A percentile compares a stretch with the other conserved stretches of the same genome.
phyloP scores from a whole-genome alignment of 2,329 filamentous ascomycete genomes.

The Pseudogymnoascus sp. region DNA sequence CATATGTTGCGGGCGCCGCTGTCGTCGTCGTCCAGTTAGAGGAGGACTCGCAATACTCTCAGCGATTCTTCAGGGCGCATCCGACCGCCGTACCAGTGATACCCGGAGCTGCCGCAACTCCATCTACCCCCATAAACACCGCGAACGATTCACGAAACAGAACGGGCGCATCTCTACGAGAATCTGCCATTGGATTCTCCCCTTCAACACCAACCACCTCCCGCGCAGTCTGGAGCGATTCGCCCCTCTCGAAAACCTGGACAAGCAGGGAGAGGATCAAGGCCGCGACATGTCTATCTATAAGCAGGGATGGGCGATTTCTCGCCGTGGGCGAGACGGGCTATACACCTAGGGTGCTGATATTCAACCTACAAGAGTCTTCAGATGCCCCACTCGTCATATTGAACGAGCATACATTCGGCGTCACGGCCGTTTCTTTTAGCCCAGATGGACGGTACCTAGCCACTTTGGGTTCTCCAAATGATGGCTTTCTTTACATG shows the following conservation, averaged over 20 bases:
- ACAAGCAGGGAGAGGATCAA: conserved; percentile 89
- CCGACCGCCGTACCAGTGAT: conserved; percentile 62
- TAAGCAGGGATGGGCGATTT: conserved; percentile 80
- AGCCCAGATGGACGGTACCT: conserved; percentile 79
- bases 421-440: conserved; percentile 82
- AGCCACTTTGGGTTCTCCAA: conserved; percentile 78
- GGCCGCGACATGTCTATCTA: conserved; percentile 79
- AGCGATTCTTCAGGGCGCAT: conserved; percentile 85
- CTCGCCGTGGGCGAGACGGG: conserved; percentile 92
- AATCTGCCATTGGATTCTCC: conserved; percentile 32
- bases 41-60: conserved; percentile 52
- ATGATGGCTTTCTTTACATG: conserved; percentile 89
- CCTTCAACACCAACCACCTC: conserved; percentile 27
- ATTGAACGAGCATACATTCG: conserved; percentile 82
- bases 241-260: conserved; percentile 62
- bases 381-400: conserved; percentile 76
- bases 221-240: conserved; percentile 51
- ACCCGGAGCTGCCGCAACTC: conserved; percentile 46
- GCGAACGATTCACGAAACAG: conserved; percentile 56
- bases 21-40: conserved; percentile 82
- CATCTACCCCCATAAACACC: conserved; percentile 45
- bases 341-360: conserved; percentile 81
- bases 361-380: conserved; percentile 80
- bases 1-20: conserved; percentile 85
- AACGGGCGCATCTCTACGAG: conserved; percentile 40